Base-by-base conservation (phyloP, 1,139 yeast species). In the Magnusiomyces tetraspermus region DNA sequence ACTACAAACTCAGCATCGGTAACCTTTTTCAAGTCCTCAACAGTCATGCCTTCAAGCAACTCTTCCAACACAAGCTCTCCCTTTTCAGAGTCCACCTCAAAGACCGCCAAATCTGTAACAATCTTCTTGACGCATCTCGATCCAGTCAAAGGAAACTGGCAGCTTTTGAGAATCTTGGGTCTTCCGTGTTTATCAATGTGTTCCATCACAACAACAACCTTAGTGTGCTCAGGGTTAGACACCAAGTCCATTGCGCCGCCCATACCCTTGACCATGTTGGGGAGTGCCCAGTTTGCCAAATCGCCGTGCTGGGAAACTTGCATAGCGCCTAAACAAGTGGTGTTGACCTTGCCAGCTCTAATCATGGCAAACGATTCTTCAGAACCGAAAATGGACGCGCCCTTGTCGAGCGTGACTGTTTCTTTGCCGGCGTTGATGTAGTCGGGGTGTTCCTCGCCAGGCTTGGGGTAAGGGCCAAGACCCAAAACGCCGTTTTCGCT, bases 241-340 rank as follows among this genome's bases (percentile, higher is more conserved):
- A 75, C 79, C 22, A 76, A 67, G 60, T 76, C 80, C 80, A 76
- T 76, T 37, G 79, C 80, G n/a, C 80, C 80, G 31, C 80, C 79
- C 77, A 76, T 76, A 30, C 80, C 80, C 62, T 74, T 75, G 51
- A 76, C 73, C 60, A 70, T 67, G 21, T 78, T 78, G 2, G 80
- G 79, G 13, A 76, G 65, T 19, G 75, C 77, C 79, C 80, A 76
- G 62, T 76, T 76, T 46, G 80, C 79, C 42, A 76, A 66, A 55
- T 76, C 79, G 46, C 79, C 80, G 50, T 59, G 67, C 48, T 68
- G 67, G 1, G 77, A 71, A 6, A 76, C 79, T 60, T 76, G 79
- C 63, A 76, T 68, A 19, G 77, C 79, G 5, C 80, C 80, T 28
- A 76, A 66, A 45, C 76, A 70, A 3, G 79, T 72, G 53, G 74